Evolutionary conservation across 2,329 filamentous ascomycete genomes (phyloP).

Genomic region (Venturia asperata): DNA sequence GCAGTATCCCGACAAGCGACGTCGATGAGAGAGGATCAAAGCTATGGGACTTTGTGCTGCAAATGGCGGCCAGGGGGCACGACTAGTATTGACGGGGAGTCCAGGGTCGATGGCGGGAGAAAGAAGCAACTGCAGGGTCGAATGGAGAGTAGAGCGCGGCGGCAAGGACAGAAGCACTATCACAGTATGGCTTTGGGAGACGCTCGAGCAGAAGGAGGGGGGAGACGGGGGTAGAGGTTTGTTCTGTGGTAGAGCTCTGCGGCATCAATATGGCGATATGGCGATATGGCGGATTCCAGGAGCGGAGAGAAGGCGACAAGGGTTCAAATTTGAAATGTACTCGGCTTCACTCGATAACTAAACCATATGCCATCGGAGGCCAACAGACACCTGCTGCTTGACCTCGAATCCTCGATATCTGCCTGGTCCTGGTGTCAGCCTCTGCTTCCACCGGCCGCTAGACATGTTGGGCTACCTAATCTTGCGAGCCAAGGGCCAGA

Average conservation of each 20-base stretch:
- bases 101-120: background rate
- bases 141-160: background rate
- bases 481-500: conserved; percentile 7
- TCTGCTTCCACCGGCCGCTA: background rate
- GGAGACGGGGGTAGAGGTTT: too few species aligned
- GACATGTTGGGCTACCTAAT: background rate
- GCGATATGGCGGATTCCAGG: background rate
- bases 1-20: conserved; percentile 2
- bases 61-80: background rate
- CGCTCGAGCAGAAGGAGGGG: too few species aligned
- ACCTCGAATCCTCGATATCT: background rate
- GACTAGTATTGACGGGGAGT: background rate
- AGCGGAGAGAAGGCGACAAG: background rate
- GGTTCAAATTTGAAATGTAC: background rate
- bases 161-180: background rate
- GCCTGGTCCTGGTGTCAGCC: background rate
- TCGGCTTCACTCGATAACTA: background rate
- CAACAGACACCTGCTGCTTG: background rate
- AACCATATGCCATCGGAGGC: too few species aligned
- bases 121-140: background rate
- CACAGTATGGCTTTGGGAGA: too few species aligned
- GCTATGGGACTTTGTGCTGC: conserved; percentile 6
- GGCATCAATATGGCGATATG: too few species aligned
- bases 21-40: conserved; percentile 1
- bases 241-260: too few species aligned